A percentile compares a stretch with the other conserved stretches of the same genome.
Evolutionary conservation across 768 basidiomycete genomes (phyloP).

Genomic region (Hortiboletus flavorubellus): DNA sequence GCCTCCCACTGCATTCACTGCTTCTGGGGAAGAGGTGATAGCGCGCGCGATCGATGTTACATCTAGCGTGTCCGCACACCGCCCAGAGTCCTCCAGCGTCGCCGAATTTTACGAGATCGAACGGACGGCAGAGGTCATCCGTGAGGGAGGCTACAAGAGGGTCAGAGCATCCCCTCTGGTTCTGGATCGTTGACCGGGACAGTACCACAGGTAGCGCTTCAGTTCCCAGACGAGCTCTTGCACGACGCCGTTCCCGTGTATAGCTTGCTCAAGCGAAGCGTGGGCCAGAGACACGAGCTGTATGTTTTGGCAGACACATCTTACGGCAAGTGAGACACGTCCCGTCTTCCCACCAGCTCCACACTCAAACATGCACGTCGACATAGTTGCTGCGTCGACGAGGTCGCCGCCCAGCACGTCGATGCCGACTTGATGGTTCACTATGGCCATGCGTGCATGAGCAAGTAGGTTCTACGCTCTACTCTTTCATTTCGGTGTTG

Average conservation of each 20-base stretch:
- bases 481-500: background rate
- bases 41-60: conserved; percentile 49
- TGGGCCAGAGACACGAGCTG: conserved; percentile 51
- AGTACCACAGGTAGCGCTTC: conserved; percentile 68
- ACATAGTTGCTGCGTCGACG: conserved; percentile 89
- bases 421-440: conserved; percentile 91
- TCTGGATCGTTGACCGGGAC: background rate
- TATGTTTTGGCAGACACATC: conserved; percentile 98
- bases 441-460: conserved; percentile 96
- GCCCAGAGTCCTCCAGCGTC: conserved; percentile 38
- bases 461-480: conserved; percentile 55
- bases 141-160: conserved; percentile 62
- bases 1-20: conserved; percentile 40
- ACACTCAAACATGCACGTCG: background rate
- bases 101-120: conserved; percentile 74
- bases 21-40: conserved; percentile 65
- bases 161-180: conserved; percentile 38
- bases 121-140: conserved; percentile 59
- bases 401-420: conserved; percentile 92
- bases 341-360: background rate
- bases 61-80: conserved; percentile 35
- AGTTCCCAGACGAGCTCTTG: conserved; percentile 94
- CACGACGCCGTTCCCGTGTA: conserved; percentile 85
- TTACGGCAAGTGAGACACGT: conserved; percentile 73
- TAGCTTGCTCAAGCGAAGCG: conserved; percentile 51